Base-by-base conservation (phyloP, 495 filamentous ascomycete genomes). In the Xylaria grammica region DNA sequence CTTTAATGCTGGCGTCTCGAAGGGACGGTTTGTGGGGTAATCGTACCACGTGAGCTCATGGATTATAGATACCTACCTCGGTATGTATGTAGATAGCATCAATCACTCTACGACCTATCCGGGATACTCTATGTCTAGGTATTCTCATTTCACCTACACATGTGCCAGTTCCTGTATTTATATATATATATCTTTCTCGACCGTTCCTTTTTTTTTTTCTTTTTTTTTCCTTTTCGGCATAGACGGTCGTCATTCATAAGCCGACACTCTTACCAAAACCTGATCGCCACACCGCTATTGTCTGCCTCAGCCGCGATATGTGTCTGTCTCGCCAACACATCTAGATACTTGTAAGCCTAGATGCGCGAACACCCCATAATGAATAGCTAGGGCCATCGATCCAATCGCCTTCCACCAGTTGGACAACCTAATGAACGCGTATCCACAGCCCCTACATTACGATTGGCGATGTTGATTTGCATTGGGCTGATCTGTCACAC, bases 401-500 rank as follows among this genome's bases (percentile, higher is more conserved):
- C 60, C 60, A 63, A 63, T 48, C 36, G n/a, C 32, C 22, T 26
- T 1, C 3, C 3, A 8, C 36, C 36, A 9, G n/a, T 32, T 49
- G 19, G 20, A 9, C 34, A 34, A 48, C 51, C 60, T 53, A 49
- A 58, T 51, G 38, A 51, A 40, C 44, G 36, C 20, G 53, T 60
- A 38, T 17, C 58, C 44, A 19, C 45, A 34, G 38, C 40, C n/a
- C 10, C 53, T 15, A 10, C 10, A 30, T 13, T 29, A 9, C 51
- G 58, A 40, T 61, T 61, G 58, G 57, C 19, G 30, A 27, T n/a
- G 22, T 22, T 19, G 45, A 38, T 24, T 22, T 22, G 30, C 27
- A 22, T 57, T 11, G 65, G 67, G 69, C 67, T 67, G 67, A 72
- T 63, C 55, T 72, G 69, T 72, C 69, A 72, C 69, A 71, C 62